Evolutionary conservation across 345 rosid species (phyloP).

Genomic region (Syzygium oleosum): DNA sequence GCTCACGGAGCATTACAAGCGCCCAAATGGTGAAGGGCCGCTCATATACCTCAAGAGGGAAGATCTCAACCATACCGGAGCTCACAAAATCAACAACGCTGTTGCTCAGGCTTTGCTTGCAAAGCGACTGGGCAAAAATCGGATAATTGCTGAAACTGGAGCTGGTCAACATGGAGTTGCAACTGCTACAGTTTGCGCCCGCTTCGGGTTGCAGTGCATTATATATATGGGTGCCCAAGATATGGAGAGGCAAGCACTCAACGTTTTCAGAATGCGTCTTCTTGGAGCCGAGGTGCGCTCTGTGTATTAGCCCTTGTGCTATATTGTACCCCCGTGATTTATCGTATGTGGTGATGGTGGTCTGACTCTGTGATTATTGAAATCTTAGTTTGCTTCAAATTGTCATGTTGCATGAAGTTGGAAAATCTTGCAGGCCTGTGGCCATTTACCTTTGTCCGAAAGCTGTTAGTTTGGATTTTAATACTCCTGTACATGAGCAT

Average conservation of each 20-base stretch:
- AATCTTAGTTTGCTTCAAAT: not conserved
- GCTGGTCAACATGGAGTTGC: slow-evolving; percentile 99
- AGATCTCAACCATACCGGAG: slow-evolving; percentile 90
- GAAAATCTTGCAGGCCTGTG: not conserved
- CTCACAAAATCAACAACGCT: slow-evolving; percentile 92
- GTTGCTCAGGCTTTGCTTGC: slow-evolving; percentile 89
- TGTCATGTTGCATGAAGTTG: not conserved
- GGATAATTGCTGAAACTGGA: slow-evolving; percentile 92
- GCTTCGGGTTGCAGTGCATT: slow-evolving; percentile 70
- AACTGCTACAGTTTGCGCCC: slow-evolving; percentile 90
- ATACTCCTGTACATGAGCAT: not conserved
- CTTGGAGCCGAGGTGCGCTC: slow-evolving; percentile 80
- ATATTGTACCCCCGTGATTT: not conserved
- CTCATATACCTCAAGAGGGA: slow-evolving; percentile 88
- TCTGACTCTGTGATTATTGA: not conserved
- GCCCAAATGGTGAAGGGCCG: slow-evolving; percentile 77
- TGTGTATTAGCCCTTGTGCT: slow-evolving; percentile 1
- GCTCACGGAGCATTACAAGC: slow-evolving; percentile 72
- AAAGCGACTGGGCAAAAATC: slow-evolving; percentile 68
- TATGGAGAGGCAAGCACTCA: slow-evolving; percentile 88
- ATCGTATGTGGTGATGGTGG: not conserved
- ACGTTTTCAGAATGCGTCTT: slow-evolving; percentile 88
- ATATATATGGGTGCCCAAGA: slow-evolving; percentile 96
- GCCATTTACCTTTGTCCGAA: not conserved
- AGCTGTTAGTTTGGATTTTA: not conserved